Base-by-base conservation (phyloP, 805 yeast genomes). In the Myxozyma udenii region DNA sequence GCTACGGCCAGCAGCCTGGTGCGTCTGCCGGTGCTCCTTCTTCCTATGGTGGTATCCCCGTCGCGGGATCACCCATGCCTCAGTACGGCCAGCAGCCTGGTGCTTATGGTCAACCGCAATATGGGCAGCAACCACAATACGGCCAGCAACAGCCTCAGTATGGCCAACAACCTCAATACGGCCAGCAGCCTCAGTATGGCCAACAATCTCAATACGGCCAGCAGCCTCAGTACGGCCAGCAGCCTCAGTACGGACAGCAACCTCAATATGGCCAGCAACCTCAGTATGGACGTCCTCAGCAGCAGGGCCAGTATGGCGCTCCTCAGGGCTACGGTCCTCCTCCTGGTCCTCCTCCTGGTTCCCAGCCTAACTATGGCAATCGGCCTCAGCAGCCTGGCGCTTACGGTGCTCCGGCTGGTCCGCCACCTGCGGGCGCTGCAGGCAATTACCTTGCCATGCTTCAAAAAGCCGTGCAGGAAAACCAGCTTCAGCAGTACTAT, bases 401-500 rank as follows among this genome's bases (percentile, higher is more conserved):
- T 5, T 16, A 16, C 38, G 18, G 38, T 35, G 18, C 38, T 9
- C 18, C 38, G 18, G 6, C 38, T 12, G 18, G 18, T 16, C 30
- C 30, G 30, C 11, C 30, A 11, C 30, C 30, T 6, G 30, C 30
- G 30, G 11, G 30, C 11, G 11, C 30, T 6, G 30, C 30, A 6
- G 11, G 30, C 30, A 35, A 58, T 32, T 62, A 57, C 49, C 42
- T 57, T 21, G 44, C 51, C 38, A 24, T 60, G 22, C 61, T 64
- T 22, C 51, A 46, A 41, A 44, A 44, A 36, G 58, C 58, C 9
- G 68, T 64, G 3, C 63, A 53, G 46, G 66, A 64, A 42, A 64
- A 64, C 51, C 42, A 41, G 3, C 57, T 64, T 21, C 60, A 64
- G 46, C 36, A 55, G 4, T 64, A 64, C 50, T 64, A 63, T 47